These are phyloP conservation scores for Marvania coccoides DNA, from an alignment of 139 green algal species.

Conservation along the genomic window DNA sequence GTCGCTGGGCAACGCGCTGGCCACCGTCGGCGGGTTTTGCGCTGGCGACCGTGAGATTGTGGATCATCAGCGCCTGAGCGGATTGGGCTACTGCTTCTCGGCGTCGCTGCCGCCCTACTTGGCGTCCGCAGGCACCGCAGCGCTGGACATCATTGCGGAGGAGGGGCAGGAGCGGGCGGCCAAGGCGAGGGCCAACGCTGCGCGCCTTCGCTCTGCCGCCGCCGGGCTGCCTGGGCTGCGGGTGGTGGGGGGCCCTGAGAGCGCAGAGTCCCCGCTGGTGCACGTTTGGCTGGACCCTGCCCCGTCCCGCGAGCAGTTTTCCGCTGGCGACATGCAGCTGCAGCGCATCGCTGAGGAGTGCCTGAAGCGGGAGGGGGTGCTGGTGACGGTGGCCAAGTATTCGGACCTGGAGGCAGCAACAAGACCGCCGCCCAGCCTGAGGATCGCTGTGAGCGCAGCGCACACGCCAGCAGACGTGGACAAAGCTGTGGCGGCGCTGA, in stretches of 20 bases:
- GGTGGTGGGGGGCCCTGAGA: conserved; percentile 22
- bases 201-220: conserved; percentile 33
- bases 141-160: conserved; percentile 35
- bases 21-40: conserved; percentile 80
- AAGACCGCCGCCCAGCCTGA: conserved; percentile 30
- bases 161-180: conserved; percentile 8
- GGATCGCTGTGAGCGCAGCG: conserved; percentile 38
- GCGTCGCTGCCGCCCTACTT: conserved; percentile 93
- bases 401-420: conserved; percentile 38
- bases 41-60: conserved; percentile 66
- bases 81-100: conserved; percentile 92
- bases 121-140: conserved; percentile 40
- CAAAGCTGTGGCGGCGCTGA: conserved; percentile 33
- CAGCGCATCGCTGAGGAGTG: conserved; percentile 26
- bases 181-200: conserved; percentile 20
- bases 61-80: conserved; percentile 85
- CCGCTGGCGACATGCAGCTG: conserved; percentile 8
- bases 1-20: conserved; percentile 76
- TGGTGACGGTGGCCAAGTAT: conserved; percentile 45
- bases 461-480: conserved; percentile 39
- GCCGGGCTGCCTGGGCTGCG: conserved; percentile 32
- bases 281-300: conserved; percentile 44
- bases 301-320: background rate
- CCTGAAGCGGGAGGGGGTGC: conserved; percentile 27
- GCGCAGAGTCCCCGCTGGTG: conserved; percentile 41